phyloP scores from a whole-genome alignment of 495 filamentous ascomycete genomes.

The Entonaema liquescens region DNA sequence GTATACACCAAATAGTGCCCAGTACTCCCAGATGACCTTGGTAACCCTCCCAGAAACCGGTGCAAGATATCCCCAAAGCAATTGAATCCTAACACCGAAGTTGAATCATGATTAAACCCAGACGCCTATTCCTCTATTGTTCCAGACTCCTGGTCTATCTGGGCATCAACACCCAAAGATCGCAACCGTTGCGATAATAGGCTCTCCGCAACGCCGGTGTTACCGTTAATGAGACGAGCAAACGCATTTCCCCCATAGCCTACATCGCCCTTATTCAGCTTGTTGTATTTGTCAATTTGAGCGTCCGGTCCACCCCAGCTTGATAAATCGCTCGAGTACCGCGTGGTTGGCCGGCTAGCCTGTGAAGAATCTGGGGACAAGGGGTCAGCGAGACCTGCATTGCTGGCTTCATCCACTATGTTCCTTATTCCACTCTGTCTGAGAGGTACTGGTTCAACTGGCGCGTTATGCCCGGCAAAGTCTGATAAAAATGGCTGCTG shows the following conservation, averaged over 20 bases:
- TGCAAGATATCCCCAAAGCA: not conserved
- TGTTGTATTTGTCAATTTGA: slow-evolving; percentile 62
- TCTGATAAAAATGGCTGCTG: slow-evolving; percentile 32
- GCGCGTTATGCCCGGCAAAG: slow-evolving; percentile 28
- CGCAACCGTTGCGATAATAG: slow-evolving; percentile 57
- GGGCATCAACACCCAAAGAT: slow-evolving; percentile 49
- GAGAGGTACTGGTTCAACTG: slow-evolving; percentile 52
- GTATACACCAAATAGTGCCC: slow-evolving; percentile 1
- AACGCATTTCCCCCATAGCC: slow-evolving; percentile 73
- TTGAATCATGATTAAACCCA: not conserved
- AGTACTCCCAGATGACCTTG: slow-evolving; percentile 6
- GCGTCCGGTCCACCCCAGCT: slow-evolving; percentile 27
- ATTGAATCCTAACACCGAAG: slow-evolving; percentile 2
- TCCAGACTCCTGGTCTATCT: slow-evolving; percentile 17
- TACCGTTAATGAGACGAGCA: slow-evolving; percentile 39
- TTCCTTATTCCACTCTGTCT: slow-evolving; percentile 22
- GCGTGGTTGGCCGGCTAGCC: slow-evolving; percentile 39
- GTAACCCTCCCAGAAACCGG: slow-evolving; percentile 11
- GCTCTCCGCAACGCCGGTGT: slow-evolving; percentile 48
- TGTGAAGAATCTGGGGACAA: slow-evolving; percentile 40
- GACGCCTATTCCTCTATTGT: slow-evolving; percentile 29
- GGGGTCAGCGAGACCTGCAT: slow-evolving; percentile 25
- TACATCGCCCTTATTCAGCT: slow-evolving; percentile 71
- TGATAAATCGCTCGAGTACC: slow-evolving; percentile 39
- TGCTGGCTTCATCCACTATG: slow-evolving; percentile 18